These are phyloP conservation scores for Solanum microdontum DNA, from an alignment of 257 asterid species.

Conservation along the genomic window DNA sequence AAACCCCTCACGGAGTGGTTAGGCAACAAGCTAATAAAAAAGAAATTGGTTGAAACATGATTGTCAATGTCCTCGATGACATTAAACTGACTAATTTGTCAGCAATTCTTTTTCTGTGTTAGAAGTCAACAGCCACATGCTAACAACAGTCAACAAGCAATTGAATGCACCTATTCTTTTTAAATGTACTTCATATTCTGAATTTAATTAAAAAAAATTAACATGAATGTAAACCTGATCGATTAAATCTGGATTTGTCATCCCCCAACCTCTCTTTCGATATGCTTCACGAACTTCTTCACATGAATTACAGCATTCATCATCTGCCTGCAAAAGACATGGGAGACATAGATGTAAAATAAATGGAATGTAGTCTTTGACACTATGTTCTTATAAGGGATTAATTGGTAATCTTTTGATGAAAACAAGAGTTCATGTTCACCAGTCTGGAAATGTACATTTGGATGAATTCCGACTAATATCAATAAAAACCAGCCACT, in stretches of 20 bases:
- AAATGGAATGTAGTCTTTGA: background rate
- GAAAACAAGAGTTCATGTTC: background rate
- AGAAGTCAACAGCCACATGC: background rate
- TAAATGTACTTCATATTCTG: background rate
- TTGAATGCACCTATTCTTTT: background rate
- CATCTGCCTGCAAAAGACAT: constrained; percentile 61
- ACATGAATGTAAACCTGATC: constrained; percentile 60
- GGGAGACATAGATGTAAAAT: background rate
- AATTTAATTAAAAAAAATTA: background rate
- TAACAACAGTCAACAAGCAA: background rate
- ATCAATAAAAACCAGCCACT: background rate
- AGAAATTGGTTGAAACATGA: background rate
- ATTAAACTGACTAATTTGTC: background rate
- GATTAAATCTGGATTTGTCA: constrained; percentile 65
- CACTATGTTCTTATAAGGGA: background rate
- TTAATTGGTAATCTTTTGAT: background rate
- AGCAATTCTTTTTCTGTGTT: background rate
- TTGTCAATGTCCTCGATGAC: background rate
- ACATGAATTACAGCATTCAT: constrained; percentile 88
- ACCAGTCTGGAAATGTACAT: background rate
- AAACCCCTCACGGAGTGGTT: background rate
- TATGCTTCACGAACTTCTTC: constrained; percentile 99
- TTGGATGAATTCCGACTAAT: background rate
- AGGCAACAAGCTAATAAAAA: background rate
- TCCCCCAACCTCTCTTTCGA: constrained; percentile 89